Evolutionary conservation across 345 rosid genomes (phyloP).

Genomic region (Arabis alpina): DNA sequence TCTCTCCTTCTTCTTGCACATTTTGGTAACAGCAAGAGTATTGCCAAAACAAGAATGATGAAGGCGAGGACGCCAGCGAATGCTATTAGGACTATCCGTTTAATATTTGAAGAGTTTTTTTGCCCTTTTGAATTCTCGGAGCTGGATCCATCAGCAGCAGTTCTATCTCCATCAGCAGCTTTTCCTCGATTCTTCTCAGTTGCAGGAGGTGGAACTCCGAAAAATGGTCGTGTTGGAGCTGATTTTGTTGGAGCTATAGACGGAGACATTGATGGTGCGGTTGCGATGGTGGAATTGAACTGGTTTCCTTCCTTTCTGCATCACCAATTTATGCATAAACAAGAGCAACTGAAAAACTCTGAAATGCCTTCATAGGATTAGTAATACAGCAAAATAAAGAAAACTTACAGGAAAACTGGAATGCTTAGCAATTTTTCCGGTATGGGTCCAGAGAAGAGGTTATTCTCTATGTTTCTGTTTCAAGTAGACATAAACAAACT

Average conservation of each 20-base stretch:
- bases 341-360: conserved; percentile 2
- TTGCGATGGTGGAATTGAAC: conserved; percentile 56
- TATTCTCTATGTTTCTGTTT: conserved; percentile 90
- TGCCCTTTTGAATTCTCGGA: conserved; percentile 42
- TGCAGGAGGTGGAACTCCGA: conserved; percentile 48
- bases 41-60: conserved; percentile 58
- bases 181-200: conserved; percentile 54
- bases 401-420: conserved; percentile 69
- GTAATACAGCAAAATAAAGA: neutral
- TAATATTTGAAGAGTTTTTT: conserved; percentile 51
- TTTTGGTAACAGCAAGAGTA: conserved; percentile 62
- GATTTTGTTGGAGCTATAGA: conserved; percentile 53
- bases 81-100: conserved; percentile 72
- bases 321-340: conserved; percentile 15
- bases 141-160: conserved; percentile 56
- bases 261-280: conserved; percentile 59
- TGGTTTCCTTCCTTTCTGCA: conserved; percentile 87
- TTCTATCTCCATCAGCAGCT: conserved; percentile 59
- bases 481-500: conserved; percentile 21
- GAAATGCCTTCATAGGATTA: conserved; percentile 20
- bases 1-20: conserved; percentile 59
- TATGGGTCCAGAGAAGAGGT: conserved; percentile 85
- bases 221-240: conserved; percentile 46
- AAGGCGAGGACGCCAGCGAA: conserved; percentile 66
- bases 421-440: conserved; percentile 75